phyloP scores from a whole-genome alignment of 345 rosid species.

The Psidium friedrichsthalianum region DNA sequence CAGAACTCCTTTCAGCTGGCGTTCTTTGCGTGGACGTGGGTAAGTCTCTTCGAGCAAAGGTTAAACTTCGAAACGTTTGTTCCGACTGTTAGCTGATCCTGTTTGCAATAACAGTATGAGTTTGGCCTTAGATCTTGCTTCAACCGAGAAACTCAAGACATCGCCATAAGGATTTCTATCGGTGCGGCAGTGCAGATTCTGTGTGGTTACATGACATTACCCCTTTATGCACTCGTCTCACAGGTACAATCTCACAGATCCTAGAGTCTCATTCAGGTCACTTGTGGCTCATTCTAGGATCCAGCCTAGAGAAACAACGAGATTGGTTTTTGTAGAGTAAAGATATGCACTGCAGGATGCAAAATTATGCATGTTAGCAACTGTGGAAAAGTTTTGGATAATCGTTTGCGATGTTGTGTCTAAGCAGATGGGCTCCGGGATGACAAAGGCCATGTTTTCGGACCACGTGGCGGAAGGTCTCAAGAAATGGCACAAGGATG shows the following conservation, averaged over 20 bases:
- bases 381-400: background rate
- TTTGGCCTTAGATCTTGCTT: conserved; percentile 17
- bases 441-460: conserved; percentile 3
- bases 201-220: conserved; percentile 19
- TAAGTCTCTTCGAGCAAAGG: background rate
- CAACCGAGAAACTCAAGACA: conserved; percentile 8
- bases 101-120: conserved; percentile 7
- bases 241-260: conserved; percentile 2
- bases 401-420: background rate
- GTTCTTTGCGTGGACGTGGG: conserved; percentile 20
- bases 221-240: conserved; percentile 18
- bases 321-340: background rate
- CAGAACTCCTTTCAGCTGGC: conserved; percentile 26
- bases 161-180: conserved; percentile 5
- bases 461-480: conserved; percentile 5
- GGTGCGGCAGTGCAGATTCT: conserved; percentile 10
- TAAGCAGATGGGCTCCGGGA: conserved; percentile 16
- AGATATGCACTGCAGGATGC: background rate
- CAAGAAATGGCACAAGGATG: conserved; percentile 7
- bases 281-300: background rate
- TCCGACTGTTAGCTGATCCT: background rate
- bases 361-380: background rate
- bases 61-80: background rate
- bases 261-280: background rate
- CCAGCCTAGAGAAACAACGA: background rate